Percentiles rank a stretch among this genome's conserved stretches.
These are phyloP conservation scores for Protomyces arabidopsidicola DNA, from an alignment of 1,139 yeast genomes.

Conservation along the genomic window DNA sequence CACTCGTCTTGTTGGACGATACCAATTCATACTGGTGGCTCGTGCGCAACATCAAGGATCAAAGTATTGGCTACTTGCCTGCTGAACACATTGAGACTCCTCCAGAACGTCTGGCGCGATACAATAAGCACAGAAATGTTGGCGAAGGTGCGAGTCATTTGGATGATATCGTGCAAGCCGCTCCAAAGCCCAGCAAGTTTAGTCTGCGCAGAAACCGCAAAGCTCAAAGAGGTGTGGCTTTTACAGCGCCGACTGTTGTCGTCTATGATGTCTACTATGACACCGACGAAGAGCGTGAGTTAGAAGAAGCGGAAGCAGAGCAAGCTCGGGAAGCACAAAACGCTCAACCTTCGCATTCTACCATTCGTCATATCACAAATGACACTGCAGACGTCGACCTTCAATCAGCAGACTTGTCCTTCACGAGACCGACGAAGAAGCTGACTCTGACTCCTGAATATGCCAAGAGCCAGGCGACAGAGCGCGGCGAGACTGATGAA, in stretches of 20 bases:
- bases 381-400: neutral
- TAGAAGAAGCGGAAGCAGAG: neutral
- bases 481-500: neutral
- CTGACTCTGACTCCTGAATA: neutral
- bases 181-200: conserved; percentile 2
- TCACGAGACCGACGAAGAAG: neutral
- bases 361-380: neutral
- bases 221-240: conserved; percentile 16
- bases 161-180: neutral
- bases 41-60: conserved; percentile 62
- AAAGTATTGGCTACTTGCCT: conserved; percentile 74
- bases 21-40: conserved; percentile 97
- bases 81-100: conserved; percentile 93
- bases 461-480: neutral
- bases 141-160: conserved; percentile 45
- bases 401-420: neutral
- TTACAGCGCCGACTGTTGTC: conserved; percentile 20
- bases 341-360: neutral
- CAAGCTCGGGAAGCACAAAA: neutral
- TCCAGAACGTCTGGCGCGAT: conserved; percentile 81
- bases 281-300: neutral
- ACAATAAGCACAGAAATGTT: conserved; percentile 89
- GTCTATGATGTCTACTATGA: conserved; percentile 24
- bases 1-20: conserved; percentile 76
- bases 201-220: conserved; percentile 8